Percentiles rank a stretch among this genome's conserved stretches.
phyloP scores from a whole-genome alignment of 352 stramenopile species.

The Pythium grandisporangium region DNA sequence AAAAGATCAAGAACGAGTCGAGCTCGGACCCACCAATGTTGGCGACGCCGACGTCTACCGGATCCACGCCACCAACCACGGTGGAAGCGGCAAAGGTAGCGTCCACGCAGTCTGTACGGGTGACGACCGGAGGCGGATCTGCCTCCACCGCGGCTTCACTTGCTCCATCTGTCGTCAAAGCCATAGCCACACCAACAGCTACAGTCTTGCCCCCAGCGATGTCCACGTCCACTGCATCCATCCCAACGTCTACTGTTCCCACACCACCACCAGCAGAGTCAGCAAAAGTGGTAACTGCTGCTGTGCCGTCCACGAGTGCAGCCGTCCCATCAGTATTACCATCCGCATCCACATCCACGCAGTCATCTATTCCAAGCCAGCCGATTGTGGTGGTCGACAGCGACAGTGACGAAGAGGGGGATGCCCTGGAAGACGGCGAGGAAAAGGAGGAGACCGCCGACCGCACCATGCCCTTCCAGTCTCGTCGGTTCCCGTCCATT shows the following conservation, averaged over 20 bases:
- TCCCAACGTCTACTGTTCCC: not conserved
- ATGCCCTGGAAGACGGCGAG: no score
- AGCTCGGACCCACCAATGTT: no score
- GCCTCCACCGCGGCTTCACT: no score
- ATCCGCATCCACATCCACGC: not conserved
- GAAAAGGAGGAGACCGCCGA: not conserved
- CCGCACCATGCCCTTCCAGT: conserved; percentile 13
- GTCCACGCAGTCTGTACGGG: not conserved
- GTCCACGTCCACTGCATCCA: no score
- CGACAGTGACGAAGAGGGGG: no score
- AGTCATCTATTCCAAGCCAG: not conserved
- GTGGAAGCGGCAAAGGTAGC: not conserved
- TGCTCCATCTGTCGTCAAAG: no score
- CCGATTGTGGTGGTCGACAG: conserved; percentile 10
- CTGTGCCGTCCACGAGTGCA: no score
- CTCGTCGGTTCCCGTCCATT: conserved; percentile 27
- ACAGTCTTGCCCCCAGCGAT: no score
- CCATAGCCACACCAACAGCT: no score
- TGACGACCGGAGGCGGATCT: no score
- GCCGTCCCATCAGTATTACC: not conserved
- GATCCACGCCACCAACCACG: no score
- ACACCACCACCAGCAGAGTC: not conserved
- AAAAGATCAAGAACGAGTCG: conserved; percentile 7
- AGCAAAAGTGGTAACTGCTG: not conserved
- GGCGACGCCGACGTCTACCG: no score